These are phyloP conservation scores for Nitzschia putrida DNA, from an alignment of 108 stramenopile genomes.

Conservation along the genomic window DNA sequence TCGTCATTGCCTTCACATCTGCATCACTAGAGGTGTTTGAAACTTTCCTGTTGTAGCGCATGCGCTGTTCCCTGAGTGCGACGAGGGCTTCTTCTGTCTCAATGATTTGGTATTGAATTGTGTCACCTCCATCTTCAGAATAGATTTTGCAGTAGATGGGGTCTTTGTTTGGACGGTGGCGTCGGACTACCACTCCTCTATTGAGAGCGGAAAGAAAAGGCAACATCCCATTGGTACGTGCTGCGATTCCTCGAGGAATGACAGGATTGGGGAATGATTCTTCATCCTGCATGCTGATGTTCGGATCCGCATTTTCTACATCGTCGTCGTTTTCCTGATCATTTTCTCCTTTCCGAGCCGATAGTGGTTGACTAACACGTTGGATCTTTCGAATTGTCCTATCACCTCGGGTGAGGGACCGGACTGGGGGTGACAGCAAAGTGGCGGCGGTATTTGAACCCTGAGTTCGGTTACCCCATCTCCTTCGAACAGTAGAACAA, in stretches of 20 bases:
- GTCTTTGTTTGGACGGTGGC: conserved; percentile 69
- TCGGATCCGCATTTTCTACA: conserved; percentile 32
- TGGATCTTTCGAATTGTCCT: conserved; percentile 8
- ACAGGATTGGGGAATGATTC: conserved; percentile 53
- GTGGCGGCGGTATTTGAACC: conserved; percentile 8
- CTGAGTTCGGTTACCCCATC: conserved; percentile 50
- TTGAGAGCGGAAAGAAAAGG: conserved; percentile 78
- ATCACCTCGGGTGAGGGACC: conserved; percentile 37
- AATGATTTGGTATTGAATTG: conserved; percentile 65
- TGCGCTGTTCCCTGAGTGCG: conserved; percentile 76
- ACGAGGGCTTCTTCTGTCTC: conserved; percentile 72
- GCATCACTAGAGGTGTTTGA: conserved; percentile 5
- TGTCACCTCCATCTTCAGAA: conserved; percentile 79
- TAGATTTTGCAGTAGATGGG: conserved; percentile 71
- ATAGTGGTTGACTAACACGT: conserved; percentile 7
- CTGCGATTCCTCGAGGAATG: conserved; percentile 69
- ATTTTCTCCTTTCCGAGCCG: conserved; percentile 8
- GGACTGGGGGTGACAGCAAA: conserved; percentile 44
- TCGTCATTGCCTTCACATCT: conserved; percentile 16
- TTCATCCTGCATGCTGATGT: conserved; percentile 23
- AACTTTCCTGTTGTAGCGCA: conserved; percentile 59
- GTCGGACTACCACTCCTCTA: conserved; percentile 78
- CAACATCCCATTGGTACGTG: conserved; percentile 72
- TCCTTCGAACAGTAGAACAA: conserved; percentile 29
- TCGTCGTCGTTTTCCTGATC: conserved; percentile 18